Percentiles rank a stretch among this genome's conserved stretches.
phyloP scores from a whole-genome alignment of 768 basidiomycete genomes.

The Boletus rubescentipes region DNA sequence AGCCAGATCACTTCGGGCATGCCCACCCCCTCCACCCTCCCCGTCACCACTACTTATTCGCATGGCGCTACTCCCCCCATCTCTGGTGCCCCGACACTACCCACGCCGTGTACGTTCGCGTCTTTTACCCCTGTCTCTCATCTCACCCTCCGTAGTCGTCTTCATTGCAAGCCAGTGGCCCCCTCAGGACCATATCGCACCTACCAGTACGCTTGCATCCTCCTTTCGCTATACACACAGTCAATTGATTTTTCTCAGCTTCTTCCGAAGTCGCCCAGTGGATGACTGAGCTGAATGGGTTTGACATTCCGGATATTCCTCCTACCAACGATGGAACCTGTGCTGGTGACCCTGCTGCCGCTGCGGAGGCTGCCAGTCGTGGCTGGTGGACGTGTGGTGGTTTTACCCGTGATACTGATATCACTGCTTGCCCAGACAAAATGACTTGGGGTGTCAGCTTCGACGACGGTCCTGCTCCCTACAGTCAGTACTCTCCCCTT shows the following conservation, averaged over 20 bases:
- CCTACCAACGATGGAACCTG: slow-evolving; percentile 74
- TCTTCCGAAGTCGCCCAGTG: slow-evolving; percentile 60
- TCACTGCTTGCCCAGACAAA: slow-evolving; percentile 66
- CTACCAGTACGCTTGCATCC: slow-evolving; percentile 46
- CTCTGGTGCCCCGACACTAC: slow-evolving; percentile 64
- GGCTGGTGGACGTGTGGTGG: slow-evolving; percentile 95
- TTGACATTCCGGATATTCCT: slow-evolving; percentile 61
- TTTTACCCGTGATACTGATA: slow-evolving; percentile 55
- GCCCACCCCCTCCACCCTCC: no score
- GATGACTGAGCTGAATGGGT: slow-evolving; percentile 75
- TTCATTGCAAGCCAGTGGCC: slow-evolving; percentile 58
- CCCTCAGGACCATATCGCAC: slow-evolving; percentile 55
- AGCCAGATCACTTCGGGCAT: no score
- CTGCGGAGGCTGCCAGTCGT: slow-evolving; percentile 53
- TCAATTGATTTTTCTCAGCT: neutral
- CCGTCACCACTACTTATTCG: no score
- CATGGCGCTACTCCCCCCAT: slow-evolving; percentile 61
- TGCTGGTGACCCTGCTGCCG: slow-evolving; percentile 52
- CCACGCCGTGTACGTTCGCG: slow-evolving; percentile 52
- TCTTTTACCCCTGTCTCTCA: neutral
- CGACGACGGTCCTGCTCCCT: slow-evolving; percentile 85
- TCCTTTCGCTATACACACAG: neutral
- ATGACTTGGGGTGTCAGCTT: slow-evolving; percentile 80
- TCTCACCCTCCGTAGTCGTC: slow-evolving; percentile 38
- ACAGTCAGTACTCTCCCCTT: slow-evolving; percentile 53